Evolutionary conservation across 2,329 filamentous ascomycete species (phyloP).

Genomic region (Exophiala phaeomuriformis): DNA sequence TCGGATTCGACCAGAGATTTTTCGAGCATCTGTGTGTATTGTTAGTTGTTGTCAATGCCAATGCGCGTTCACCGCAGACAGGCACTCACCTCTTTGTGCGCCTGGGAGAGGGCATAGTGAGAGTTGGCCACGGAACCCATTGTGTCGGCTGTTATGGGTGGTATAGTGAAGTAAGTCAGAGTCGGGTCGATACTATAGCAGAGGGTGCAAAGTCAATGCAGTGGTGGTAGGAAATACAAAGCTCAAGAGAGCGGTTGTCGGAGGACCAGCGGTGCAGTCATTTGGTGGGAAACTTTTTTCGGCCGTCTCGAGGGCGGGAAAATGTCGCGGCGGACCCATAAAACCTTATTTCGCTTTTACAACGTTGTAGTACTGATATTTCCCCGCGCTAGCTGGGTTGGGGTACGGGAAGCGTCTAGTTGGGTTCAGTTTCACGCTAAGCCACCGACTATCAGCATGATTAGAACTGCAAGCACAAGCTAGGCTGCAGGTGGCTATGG

Average conservation of each 20-base stretch:
- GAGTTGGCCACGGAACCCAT: slow-evolving; percentile 34
- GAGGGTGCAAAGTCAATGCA: background rate
- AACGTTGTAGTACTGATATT: background rate
- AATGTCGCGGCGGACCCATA: background rate
- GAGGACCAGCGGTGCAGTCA: background rate
- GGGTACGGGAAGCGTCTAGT: no score
- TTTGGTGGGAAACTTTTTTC: background rate
- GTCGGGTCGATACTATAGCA: background rate
- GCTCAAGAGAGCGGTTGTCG: background rate
- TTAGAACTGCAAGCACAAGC: no score
- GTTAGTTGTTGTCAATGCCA: slow-evolving; percentile 11
- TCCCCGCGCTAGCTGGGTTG: background rate
- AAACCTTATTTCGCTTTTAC: background rate
- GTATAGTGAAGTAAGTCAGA: background rate
- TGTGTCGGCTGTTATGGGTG: background rate
- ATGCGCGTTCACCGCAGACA: background rate
- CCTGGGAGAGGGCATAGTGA: slow-evolving; percentile 57
- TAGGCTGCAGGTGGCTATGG: no score
- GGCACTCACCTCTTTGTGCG: slow-evolving; percentile 57
- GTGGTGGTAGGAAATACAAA: background rate
- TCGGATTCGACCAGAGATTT: slow-evolving; percentile 86
- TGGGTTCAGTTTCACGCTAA: no score
- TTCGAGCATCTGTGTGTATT: slow-evolving; percentile 71
- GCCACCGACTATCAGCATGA: no score
- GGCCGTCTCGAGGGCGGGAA: background rate